Conservation (phyloP, 495 filamentous ascomycete species). For the Penicillium cosmopolitanum region DNA sequence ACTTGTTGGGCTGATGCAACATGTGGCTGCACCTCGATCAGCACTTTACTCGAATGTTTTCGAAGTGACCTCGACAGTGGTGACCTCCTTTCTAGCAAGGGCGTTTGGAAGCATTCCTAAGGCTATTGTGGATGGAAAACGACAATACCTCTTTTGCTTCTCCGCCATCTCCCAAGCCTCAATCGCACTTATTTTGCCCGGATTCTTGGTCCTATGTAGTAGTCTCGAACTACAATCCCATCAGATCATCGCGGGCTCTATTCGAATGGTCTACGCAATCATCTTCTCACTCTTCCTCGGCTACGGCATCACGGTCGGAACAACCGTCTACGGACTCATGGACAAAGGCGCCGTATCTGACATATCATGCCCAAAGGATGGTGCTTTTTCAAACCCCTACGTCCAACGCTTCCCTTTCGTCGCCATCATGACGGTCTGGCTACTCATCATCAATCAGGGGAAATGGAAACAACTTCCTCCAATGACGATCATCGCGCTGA, state of each 20-base stretch:
- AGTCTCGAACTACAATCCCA: slow-evolving; percentile 83
- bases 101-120: slow-evolving; percentile 77
- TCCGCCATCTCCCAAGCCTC: slow-evolving; percentile 85
- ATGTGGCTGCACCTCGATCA: slow-evolving; percentile 73
- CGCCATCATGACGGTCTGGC: slow-evolving; percentile 57
- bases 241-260: slow-evolving; percentile 84
- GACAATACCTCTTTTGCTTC: slow-evolving; percentile 77
- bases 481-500: slow-evolving; percentile 77
- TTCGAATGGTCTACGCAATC: slow-evolving; percentile 91
- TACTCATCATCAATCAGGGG: slow-evolving; percentile 82
- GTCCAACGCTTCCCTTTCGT: slow-evolving; percentile 54
- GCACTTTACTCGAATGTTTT: slow-evolving; percentile 81
- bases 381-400: slow-evolving; percentile 34
- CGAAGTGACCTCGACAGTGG: slow-evolving; percentile 78
- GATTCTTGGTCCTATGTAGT: slow-evolving; percentile 79
- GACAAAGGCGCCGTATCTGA: slow-evolving; percentile 71
- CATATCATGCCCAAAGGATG: slow-evolving; percentile 61
- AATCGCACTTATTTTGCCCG: slow-evolving; percentile 90
- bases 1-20: slow-evolving; percentile 78
- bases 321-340: slow-evolving; percentile 81
- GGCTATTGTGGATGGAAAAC: slow-evolving; percentile 34
- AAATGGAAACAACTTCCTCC: slow-evolving; percentile 86
- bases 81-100: slow-evolving; percentile 82
- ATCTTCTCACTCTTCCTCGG: slow-evolving; percentile 92
- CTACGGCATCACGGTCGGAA: slow-evolving; percentile 91